Conservation (phyloP, 306 rosid genomes). For the Myrica gale region DNA sequence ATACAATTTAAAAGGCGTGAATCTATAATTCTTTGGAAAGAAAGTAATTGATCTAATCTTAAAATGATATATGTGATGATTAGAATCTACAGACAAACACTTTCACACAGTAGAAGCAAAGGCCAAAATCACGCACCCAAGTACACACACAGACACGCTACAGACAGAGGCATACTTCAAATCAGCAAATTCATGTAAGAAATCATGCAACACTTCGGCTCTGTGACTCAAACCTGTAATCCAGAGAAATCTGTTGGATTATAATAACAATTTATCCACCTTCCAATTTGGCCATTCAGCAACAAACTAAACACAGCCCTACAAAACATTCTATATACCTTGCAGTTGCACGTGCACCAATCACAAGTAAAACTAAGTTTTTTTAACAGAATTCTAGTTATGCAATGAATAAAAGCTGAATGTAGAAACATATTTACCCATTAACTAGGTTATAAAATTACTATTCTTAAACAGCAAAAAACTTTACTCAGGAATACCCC, state of each 20-base stretch:
- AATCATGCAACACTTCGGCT: neutral
- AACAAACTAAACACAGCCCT: slow-evolving; percentile 2
- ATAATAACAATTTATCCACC: neutral
- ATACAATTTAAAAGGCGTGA: neutral
- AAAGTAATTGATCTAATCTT: no score
- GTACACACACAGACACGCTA: neutral
- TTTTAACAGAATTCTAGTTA: neutral
- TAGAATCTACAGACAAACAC: neutral
- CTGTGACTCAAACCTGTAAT: neutral
- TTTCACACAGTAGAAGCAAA: neutral
- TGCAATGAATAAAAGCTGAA: slow-evolving; percentile 14
- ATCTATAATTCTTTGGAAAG: neutral
- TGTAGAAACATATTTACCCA: no score
- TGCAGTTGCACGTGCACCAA: neutral
- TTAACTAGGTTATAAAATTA: no score
- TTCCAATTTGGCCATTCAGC: neutral
- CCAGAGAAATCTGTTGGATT: slow-evolving; percentile 5
- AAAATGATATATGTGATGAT: no score
- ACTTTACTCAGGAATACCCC: neutral
- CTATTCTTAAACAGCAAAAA: no score
- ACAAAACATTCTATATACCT: neutral
- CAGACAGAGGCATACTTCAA: neutral
- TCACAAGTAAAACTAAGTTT: neutral
- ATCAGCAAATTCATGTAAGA: neutral
- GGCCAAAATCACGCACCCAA: neutral